Conservation (phyloP, 148 eudicot genomes). For the Vaccinium vitisidaea region DNA sequence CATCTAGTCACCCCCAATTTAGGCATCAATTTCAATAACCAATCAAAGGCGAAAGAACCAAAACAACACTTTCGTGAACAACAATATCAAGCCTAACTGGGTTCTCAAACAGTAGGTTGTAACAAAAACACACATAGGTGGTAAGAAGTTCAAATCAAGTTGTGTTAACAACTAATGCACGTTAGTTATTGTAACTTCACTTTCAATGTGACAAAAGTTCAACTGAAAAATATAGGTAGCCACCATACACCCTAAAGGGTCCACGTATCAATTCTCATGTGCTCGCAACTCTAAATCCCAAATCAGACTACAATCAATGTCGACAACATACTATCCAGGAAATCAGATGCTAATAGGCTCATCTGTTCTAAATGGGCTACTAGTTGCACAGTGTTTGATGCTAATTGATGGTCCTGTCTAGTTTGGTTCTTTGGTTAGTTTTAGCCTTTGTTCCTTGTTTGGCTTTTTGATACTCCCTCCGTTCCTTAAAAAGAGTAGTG, state of each 20-base stretch:
- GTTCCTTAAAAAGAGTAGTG: too few species aligned
- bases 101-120: background rate
- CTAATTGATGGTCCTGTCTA: too few species aligned
- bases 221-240: background rate
- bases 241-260: background rate
- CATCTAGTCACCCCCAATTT: background rate
- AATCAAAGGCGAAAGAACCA: background rate
- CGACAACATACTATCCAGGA: background rate
- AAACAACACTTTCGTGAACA: background rate
- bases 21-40: background rate
- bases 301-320: background rate
- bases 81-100: background rate
- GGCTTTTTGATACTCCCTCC: too few species aligned
- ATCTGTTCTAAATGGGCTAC: too few species aligned
- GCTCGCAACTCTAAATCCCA: background rate
- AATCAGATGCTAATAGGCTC: background rate
- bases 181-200: background rate
- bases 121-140: background rate
- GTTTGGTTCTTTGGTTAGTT: too few species aligned
- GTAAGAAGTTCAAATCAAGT: background rate
- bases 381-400: too few species aligned
- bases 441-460: too few species aligned
- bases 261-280: background rate
- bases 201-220: background rate
- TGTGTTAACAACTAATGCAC: background rate